Evolutionary conservation across 2,329 filamentous ascomycete species (phyloP).

Genomic region (Cladosporium oxysporum): DNA sequence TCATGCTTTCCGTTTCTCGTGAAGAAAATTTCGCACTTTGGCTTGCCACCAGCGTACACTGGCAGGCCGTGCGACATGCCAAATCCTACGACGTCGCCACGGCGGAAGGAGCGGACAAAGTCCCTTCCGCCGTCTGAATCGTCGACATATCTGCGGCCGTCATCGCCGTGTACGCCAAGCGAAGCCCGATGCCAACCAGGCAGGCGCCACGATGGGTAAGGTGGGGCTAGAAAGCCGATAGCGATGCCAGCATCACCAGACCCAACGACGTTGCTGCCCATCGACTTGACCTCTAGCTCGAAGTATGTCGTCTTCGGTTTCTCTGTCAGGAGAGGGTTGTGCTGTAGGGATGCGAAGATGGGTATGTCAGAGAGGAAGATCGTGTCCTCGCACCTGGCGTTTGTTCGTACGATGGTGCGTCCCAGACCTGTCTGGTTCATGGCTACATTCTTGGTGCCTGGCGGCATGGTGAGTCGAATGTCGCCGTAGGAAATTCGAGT

Average conservation of each 20-base stretch:
- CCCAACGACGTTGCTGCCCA: constrained; percentile 39
- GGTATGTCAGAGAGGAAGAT: constrained; percentile 69
- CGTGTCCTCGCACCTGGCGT: constrained; percentile 55
- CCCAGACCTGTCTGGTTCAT: constrained; percentile 53
- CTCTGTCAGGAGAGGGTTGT: constrained; percentile 58
- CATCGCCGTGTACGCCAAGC: constrained; percentile 76
- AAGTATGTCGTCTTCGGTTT: constrained; percentile 66
- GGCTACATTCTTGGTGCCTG: constrained; percentile 44
- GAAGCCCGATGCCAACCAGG: constrained; percentile 80
- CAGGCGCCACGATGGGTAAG: constrained; percentile 75
- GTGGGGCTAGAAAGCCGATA: constrained; percentile 70
- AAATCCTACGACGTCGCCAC: constrained; percentile 68
- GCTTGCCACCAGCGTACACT: constrained; percentile 29
- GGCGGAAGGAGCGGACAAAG: constrained; percentile 65
- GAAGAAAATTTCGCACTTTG: constrained; percentile 66
- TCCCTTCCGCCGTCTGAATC: constrained; percentile 71
- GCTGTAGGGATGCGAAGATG: constrained; percentile 61
- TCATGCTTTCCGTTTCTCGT: constrained; percentile 64
- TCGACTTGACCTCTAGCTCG: constrained; percentile 61
- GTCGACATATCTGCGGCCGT: constrained; percentile 74
- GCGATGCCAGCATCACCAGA: constrained; percentile 58
- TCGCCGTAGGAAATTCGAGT: constrained; percentile 51
- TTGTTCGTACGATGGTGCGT: constrained; percentile 46
- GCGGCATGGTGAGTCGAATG: constrained; percentile 50
- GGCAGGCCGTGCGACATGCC: constrained; percentile 62